Evolutionary conservation across 2,329 filamentous ascomycete species (phyloP).

Genomic region (Fusarium sp.): DNA sequence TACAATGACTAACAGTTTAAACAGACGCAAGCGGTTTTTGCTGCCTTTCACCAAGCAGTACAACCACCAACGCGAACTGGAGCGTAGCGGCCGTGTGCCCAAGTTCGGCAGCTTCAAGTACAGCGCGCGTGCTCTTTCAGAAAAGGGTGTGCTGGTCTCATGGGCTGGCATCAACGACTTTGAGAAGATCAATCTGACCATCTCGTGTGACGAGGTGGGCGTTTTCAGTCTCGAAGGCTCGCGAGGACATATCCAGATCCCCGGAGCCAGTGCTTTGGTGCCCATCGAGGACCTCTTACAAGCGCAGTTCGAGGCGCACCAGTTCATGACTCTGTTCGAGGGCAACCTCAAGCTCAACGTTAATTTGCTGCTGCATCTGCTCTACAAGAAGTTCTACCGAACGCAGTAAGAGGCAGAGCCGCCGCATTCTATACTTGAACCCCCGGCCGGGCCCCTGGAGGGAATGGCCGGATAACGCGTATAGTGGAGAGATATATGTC

Average conservation of each 20-base stretch:
- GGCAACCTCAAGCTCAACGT: conserved; percentile 89
- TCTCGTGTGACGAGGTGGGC: conserved; percentile 92
- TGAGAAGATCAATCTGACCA: conserved; percentile 92
- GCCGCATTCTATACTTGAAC: conserved; percentile 16
- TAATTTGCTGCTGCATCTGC: conserved; percentile 92
- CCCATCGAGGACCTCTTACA: conserved; percentile 93
- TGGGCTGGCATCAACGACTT: conserved; percentile 86
- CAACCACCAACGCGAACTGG: conserved; percentile 96
- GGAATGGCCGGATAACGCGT: conserved; percentile 25
- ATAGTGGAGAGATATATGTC: conserved; percentile 23
- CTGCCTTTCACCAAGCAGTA: conserved; percentile 98
- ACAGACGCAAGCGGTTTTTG: conserved; percentile 87
- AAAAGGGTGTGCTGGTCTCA: conserved; percentile 93
- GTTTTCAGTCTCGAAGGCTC: conserved; percentile 93
- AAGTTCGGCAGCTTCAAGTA: conserved; percentile 99
- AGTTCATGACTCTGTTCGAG: conserved; percentile 96
- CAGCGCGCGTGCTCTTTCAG: conserved; percentile 84
- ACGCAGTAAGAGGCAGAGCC: conserved; percentile 62
- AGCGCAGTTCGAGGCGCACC: conserved; percentile 95
- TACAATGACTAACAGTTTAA: conserved; percentile 30
- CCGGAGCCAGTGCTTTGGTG: conserved; percentile 87
- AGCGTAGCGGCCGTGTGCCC: conserved; percentile 90
- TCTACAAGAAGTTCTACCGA: conserved; percentile 98
- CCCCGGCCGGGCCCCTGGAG: conserved; percentile 25
- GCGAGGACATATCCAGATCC: conserved; percentile 93